Evolutionary conservation across 2,329 filamentous ascomycete genomes (phyloP).

Genomic region (Colletotrichum liriopes): DNA sequence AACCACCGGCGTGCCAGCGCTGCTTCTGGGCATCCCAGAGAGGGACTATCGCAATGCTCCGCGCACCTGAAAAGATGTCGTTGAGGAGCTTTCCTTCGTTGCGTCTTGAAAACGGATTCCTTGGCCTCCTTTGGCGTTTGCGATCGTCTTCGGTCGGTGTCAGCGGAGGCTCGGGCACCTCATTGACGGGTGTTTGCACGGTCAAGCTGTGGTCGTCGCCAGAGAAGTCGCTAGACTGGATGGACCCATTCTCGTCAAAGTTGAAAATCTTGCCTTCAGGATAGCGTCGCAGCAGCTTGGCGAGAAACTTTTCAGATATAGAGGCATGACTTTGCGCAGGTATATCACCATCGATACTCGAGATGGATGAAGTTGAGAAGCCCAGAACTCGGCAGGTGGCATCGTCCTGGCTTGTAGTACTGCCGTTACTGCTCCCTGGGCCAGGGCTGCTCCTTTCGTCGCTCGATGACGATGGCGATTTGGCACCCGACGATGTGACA

Average conservation of each 20-base stretch:
- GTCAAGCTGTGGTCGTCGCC: slow-evolving; percentile 40
- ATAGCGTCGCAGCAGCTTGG: slow-evolving; percentile 59
- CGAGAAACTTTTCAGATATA: slow-evolving; percentile 58
- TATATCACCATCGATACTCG: slow-evolving; percentile 52
- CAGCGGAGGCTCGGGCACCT: background rate
- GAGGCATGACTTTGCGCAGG: slow-evolving; percentile 40
- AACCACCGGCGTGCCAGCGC: slow-evolving; percentile 65
- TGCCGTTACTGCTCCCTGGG: background rate
- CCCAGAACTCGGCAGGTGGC: slow-evolving; percentile 54
- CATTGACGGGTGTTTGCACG: background rate
- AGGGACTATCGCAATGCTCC: slow-evolving; percentile 64
- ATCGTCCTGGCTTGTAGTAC: background rate
- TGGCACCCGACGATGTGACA: slow-evolving; percentile 1
- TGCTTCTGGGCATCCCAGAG: slow-evolving; percentile 63
- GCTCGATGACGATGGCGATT: slow-evolving; percentile 42
- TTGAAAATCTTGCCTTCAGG: slow-evolving; percentile 64
- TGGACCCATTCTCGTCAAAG: slow-evolving; percentile 56
- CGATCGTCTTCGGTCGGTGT: background rate
- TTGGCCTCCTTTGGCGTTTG: background rate
- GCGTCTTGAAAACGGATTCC: slow-evolving; percentile 24
- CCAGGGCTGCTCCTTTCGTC: slow-evolving; percentile 42
- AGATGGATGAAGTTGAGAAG: slow-evolving; percentile 53
- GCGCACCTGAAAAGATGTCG: slow-evolving; percentile 58
- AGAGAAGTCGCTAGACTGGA: slow-evolving; percentile 51
- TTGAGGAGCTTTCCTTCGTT: slow-evolving; percentile 52